Evolutionary conservation across 768 basidiomycete genomes (phyloP), one percentile per base, ranked within the genome.

Genomic region (Rhodosporidiobolus odoratus): DNA sequence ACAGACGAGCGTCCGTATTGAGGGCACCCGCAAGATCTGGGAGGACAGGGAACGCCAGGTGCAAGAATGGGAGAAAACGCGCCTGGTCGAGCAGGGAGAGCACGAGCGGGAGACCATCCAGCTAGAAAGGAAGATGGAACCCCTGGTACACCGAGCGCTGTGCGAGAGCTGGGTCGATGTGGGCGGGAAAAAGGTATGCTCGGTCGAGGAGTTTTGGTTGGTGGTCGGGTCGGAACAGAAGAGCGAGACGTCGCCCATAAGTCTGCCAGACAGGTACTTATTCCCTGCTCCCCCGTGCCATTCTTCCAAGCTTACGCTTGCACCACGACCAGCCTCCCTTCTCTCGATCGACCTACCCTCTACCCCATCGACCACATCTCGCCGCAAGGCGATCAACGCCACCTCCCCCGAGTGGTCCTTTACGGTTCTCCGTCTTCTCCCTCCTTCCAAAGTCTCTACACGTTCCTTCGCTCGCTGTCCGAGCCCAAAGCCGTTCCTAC

Each of bases 351-450:
- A 0, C 40, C 60, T 75, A 8, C 83, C 62, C 77, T 84, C 15
- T 83, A 91, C 40, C 81, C 89, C 0, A 89, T 94, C 75, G 94
- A 97, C 75, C 91, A 92, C 75, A 81, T 89, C 34, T 82, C 84
- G 9, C 71, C 69, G 27, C 66, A 15, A 15, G 48, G 35, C 34
- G 60, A 19, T 8, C 27, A 25, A 25, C 50, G 45, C 67, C 87
- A 86, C 5, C 78, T 84, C 16, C 84, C 84, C 0, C 77, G 81
- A 4, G 89, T 90, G 4, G 85, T 95, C 61, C 82, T 97, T 56
- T 96, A 95, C 80, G 89, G 85, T 3, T 84, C 86, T 19, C 80
- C 89, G 13, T 75, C 83, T 7, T 88, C 91, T 0, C 71, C 83
- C 2, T 87, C 88, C 59, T 91, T 93, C 81, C 84, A 84, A 19